Evolutionary conservation across 352 stramenopile species (phyloP).

Genomic region (Pythium phragmitis): DNA sequence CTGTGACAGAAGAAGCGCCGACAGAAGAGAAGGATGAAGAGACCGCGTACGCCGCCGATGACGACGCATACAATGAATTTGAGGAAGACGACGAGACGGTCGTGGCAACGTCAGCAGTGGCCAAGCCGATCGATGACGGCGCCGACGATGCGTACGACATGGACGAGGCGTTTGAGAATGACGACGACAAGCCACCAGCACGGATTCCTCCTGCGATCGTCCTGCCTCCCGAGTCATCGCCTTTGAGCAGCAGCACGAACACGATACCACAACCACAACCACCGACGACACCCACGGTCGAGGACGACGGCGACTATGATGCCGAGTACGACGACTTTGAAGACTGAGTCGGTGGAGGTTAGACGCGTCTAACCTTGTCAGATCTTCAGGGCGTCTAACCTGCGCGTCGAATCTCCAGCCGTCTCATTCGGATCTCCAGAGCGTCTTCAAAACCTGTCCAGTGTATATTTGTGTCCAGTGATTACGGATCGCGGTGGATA

Average conservation of each 20-base stretch:
- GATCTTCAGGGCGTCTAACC: too few relatives aligned
- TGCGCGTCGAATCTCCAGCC: too few relatives aligned
- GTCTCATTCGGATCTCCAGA: too few relatives aligned
- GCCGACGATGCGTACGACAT: slow-evolving; percentile 38
- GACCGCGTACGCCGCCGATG: slow-evolving; percentile 23
- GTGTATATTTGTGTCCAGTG: slow-evolving; percentile 23
- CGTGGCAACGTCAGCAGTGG: not conserved
- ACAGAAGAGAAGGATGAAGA: slow-evolving; percentile 13
- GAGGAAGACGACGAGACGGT: slow-evolving; percentile 22
- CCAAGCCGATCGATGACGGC: slow-evolving; percentile 20
- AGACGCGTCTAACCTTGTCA: too few relatives aligned
- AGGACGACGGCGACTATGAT: slow-evolving; percentile 45
- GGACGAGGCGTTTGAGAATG: slow-evolving; percentile 44
- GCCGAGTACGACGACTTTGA: slow-evolving; percentile 66
- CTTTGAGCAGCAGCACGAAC: too few relatives aligned
- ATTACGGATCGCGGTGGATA: slow-evolving; percentile 29
- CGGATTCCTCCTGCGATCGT: slow-evolving; percentile 7
- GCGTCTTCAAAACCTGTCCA: not conserved
- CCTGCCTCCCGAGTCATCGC: not conserved
- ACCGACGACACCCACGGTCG: not conserved
- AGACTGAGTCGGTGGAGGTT: slow-evolving; percentile 19
- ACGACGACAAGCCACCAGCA: slow-evolving; percentile 25
- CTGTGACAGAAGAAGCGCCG: not conserved
- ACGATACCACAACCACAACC: not conserved
- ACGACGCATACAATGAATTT: slow-evolving; percentile 54